Percentiles rank a stretch among this genome's conserved stretches.
Conservation (phyloP, 2,329 filamentous ascomycete species). For the Chaetothyriales sp. region DNA sequence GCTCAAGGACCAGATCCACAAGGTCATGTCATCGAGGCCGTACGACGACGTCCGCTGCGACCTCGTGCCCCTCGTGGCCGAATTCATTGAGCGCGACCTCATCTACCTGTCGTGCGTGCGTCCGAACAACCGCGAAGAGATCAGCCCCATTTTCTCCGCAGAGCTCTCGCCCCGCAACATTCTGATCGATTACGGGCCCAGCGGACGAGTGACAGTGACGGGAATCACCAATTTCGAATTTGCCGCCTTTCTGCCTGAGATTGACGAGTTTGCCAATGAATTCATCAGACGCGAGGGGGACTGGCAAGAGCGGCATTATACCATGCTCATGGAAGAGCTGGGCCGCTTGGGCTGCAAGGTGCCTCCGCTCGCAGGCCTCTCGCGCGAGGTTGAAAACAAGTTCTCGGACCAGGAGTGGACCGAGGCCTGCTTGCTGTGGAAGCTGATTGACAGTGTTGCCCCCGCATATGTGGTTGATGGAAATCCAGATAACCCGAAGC, state of each 20-base stretch:
- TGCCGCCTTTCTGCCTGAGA: conserved; percentile 19
- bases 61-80: conserved; percentile 1
- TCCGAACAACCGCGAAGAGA: not conserved
- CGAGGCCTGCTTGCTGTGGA: conserved; percentile 7
- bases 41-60: not conserved
- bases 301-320: conserved; percentile 8
- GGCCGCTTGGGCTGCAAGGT: conserved; percentile 2
- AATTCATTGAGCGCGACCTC: conserved; percentile 7
- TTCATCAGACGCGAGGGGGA: conserved; percentile 10
- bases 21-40: conserved; percentile 4
- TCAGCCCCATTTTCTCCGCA: conserved; percentile 17
- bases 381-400: conserved; percentile 2
- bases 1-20: conserved; percentile 5
- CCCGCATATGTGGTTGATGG: conserved; percentile 11
- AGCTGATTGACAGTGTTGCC: conserved; percentile 9
- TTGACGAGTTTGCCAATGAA: conserved; percentile 18
- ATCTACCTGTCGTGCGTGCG: conserved; percentile 7
- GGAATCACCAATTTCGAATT: conserved; percentile 22
- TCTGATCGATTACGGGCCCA: conserved; percentile 13
- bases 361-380: conserved; percentile 3
- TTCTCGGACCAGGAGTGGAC: conserved; percentile 8
- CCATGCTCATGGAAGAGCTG: conserved; percentile 6
- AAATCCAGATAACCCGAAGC: not conserved
- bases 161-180: conserved; percentile 19
- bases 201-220: conserved; percentile 7